phyloP scores from a whole-genome alignment of 352 stramenopile species.

The Globisporangium irregulare region DNA sequence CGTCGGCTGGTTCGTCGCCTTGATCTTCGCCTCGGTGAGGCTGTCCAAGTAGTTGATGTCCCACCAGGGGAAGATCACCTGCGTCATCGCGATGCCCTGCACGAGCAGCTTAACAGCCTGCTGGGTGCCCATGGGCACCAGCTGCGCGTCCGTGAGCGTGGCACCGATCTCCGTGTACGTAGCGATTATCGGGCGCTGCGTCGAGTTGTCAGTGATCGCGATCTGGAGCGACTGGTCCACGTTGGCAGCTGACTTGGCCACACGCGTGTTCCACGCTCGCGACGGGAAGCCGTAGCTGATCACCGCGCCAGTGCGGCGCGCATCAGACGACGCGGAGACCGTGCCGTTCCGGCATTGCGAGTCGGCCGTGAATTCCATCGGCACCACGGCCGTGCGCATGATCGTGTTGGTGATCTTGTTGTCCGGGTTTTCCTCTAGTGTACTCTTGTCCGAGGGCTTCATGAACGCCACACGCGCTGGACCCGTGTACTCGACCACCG shows the following conservation, averaged over 20 bases:
- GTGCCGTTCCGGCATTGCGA: background rate
- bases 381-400: background rate
- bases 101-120: background rate
- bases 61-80: conserved; percentile 5
- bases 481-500: background rate
- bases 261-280: background rate
- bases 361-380: background rate
- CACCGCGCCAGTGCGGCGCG: background rate
- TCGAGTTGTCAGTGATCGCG: conserved; percentile 1
- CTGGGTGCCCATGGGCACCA: background rate
- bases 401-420: conserved; percentile 2
- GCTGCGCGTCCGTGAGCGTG: background rate
- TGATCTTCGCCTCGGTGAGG: background rate
- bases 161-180: background rate
- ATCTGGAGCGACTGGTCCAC: background rate
- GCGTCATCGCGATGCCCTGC: conserved; percentile 4
- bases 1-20: background rate
- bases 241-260: background rate
- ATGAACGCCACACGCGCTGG: background rate
- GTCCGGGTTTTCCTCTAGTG: background rate
- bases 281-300: conserved; percentile 8
- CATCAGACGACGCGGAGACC: background rate
- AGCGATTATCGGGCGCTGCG: background rate
- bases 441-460: background rate
- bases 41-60: background rate